Evolutionary conservation across 2,329 filamentous ascomycete genomes (phyloP).

Genomic region (Aaosphaeria pasadenensis): DNA sequence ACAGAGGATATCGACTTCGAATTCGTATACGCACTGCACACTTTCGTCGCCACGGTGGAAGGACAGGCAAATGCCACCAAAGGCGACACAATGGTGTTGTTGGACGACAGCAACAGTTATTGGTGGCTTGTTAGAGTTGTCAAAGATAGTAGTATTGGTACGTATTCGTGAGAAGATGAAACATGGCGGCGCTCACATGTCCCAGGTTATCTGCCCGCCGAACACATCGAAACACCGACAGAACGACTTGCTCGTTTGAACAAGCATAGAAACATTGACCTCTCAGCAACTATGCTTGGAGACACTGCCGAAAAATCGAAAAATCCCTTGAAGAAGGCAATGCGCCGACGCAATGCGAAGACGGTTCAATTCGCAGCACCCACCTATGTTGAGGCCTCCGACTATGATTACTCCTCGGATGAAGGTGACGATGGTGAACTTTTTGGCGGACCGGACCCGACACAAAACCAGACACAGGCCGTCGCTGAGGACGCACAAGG

Average conservation of each 20-base stretch:
- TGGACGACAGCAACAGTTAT: constrained; percentile 99
- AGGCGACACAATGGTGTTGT: constrained; percentile 95
- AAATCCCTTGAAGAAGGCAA: constrained; percentile 78
- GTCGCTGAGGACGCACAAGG: constrained; percentile 37
- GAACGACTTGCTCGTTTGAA: constrained; percentile 91
- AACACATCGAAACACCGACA: constrained; percentile 97
- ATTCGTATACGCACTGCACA: constrained; percentile 97
- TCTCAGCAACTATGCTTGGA: constrained; percentile 68
- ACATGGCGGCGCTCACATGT: constrained; percentile 6
- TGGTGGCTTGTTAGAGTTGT: constrained; percentile 99
- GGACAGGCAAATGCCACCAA: constrained; percentile 98
- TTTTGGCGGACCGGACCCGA: constrained; percentile 35
- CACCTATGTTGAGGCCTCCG: constrained; percentile 84
- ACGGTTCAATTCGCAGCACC: constrained; percentile 82
- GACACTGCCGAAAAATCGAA: constrained; percentile 77
- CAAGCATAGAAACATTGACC: constrained; percentile 96
- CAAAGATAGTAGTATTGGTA: constrained; percentile 92
- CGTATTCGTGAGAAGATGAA: constrained; percentile 13
- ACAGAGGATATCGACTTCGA: constrained; percentile 99
- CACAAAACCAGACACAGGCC: constrained; percentile 21
- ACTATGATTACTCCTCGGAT: constrained; percentile 79
- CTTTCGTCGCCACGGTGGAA: constrained; percentile 95
- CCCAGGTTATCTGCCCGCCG: constrained; percentile 87
- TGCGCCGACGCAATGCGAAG: constrained; percentile 78
- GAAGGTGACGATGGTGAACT: constrained; percentile 59